These are phyloP conservation scores for Colletotrichum melonis DNA, from an alignment of 2,329 filamentous ascomycete species.

Conservation along the genomic window DNA sequence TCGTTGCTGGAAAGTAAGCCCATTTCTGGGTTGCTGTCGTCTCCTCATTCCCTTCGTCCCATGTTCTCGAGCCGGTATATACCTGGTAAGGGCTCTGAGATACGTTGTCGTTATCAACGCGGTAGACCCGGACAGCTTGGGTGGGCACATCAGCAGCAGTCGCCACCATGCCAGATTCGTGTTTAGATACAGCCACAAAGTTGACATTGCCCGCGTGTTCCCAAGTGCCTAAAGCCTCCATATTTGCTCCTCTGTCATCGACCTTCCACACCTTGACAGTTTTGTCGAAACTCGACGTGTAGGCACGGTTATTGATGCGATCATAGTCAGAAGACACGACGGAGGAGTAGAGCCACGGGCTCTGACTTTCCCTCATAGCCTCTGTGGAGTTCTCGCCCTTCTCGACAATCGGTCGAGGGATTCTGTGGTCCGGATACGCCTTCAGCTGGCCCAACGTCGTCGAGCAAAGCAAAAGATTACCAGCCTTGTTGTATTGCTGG, in stretches of 20 bases:
- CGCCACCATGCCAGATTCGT: slow-evolving; percentile 62
- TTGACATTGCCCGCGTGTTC: slow-evolving; percentile 69
- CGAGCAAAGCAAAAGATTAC: slow-evolving; percentile 70
- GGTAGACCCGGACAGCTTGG: slow-evolving; percentile 69
- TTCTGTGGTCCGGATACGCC: slow-evolving; percentile 67
- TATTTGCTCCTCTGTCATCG: slow-evolving; percentile 48
- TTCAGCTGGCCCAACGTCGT: slow-evolving; percentile 54
- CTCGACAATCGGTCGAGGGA: slow-evolving; percentile 63
- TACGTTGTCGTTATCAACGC: slow-evolving; percentile 51
- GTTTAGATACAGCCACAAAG: slow-evolving; percentile 67
- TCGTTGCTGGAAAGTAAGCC: slow-evolving; percentile 72
- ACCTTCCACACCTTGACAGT: slow-evolving; percentile 71
- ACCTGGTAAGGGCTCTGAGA: slow-evolving; percentile 49
- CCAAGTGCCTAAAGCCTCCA: slow-evolving; percentile 64
- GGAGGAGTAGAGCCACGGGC: slow-evolving; percentile 73
- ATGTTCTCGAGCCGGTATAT: slow-evolving; percentile 52
- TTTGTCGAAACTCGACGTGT: slow-evolving; percentile 71
- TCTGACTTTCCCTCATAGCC: slow-evolving; percentile 68
- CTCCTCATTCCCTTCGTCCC: slow-evolving; percentile 43
- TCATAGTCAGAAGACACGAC: slow-evolving; percentile 72
- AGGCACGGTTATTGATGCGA: slow-evolving; percentile 55
- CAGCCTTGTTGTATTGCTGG: slow-evolving; percentile 74
- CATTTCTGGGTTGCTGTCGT: slow-evolving; percentile 56
- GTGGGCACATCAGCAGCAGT: slow-evolving; percentile 68
- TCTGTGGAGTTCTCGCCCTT: slow-evolving; percentile 66